These are phyloP conservation scores for Coemansia sp. DNA, from an alignment of 192 early-diverging fungal species.

Conservation along the genomic window DNA sequence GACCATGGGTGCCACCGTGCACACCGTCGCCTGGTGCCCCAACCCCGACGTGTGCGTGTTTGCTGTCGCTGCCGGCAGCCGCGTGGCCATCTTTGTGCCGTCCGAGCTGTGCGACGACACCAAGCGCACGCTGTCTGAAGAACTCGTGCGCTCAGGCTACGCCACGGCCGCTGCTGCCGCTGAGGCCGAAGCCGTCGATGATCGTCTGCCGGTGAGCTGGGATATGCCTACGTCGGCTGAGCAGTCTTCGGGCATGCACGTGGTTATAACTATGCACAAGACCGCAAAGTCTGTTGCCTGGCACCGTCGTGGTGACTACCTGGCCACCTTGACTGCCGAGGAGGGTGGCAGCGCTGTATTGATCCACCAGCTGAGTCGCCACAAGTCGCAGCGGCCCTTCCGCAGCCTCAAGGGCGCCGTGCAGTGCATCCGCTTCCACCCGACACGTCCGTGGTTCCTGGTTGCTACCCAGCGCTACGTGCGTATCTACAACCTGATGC, in stretches of 20 bases:
- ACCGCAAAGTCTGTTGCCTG: slow-evolving; percentile 80
- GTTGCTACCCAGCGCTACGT: slow-evolving; percentile 93
- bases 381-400: slow-evolving; percentile 89
- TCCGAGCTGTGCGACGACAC: slow-evolving; percentile 45
- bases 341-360: slow-evolving; percentile 68
- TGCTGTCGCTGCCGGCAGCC: slow-evolving; percentile 65
- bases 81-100: slow-evolving; percentile 55
- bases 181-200: slow-evolving; percentile 30
- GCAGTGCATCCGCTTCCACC: slow-evolving; percentile 90
- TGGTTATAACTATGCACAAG: slow-evolving; percentile 54
- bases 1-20: slow-evolving; percentile 65
- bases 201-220: slow-evolving; percentile 50
- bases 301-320: slow-evolving; percentile 97
- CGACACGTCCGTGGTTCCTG: slow-evolving; percentile 86
- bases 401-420: slow-evolving; percentile 83
- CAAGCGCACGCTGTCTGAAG: slow-evolving; percentile 32
- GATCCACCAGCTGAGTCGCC: slow-evolving; percentile 89
- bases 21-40: slow-evolving; percentile 87
- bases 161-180: slow-evolving; percentile 17
- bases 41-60: slow-evolving; percentile 71
- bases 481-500: slow-evolving; percentile 88
- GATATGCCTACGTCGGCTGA: slow-evolving; percentile 53
- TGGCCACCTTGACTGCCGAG: slow-evolving; percentile 81
- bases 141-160: slow-evolving; percentile 39
- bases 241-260: slow-evolving; percentile 41